Evolutionary conservation across 805 yeast species (phyloP), one percentile per base, ranked within the genome.

Genomic region (Starmera amethionina): DNA sequence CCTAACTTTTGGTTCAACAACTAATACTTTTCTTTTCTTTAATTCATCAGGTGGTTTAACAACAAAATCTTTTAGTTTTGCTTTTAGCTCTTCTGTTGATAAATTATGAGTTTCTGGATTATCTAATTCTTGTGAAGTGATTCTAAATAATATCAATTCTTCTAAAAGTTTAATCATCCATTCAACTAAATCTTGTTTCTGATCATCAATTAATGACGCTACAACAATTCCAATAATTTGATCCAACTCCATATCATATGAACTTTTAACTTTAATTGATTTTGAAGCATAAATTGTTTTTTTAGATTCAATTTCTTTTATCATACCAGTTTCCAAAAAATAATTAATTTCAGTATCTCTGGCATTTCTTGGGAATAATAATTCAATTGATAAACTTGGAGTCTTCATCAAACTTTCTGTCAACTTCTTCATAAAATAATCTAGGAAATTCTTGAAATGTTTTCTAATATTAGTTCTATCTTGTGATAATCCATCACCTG

Each of bases 391-490:
- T 51, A 70, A 70, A 40, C 70, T 64, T 37, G 73, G 89, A 46
- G 79, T 71, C 49, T 56, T 68, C 18, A 59, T 66, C 42, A 69
- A 64, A 43, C 62, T 70, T 52, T 59, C 62, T 36, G 64, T 74
- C 50, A 79, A 67, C 46, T 73, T 73, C 40, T 73, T 70, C 75
- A 86, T 75, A 48, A 70, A 87, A 49, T 79, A 77, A 18, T 69
- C 67, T 30, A 83, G 62, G 48, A 90, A 79, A 36, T 77, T 73
- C 31, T 77, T 79, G 11, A 82, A 72, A 41, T 81, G 87, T 28
- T 63, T 65, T 42, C 86, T 65, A 4, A 77, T 64, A 22, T 5
- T 22, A 22, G 3, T 22, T 22, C 27, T 22, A 13, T 60, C 37
- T 15, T 58, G 54, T 0, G 77, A 60, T 1, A 79, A 59, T 7